Base-by-base conservation (phyloP, 2,329 filamentous ascomycete species). In the Stagonosporopsis rhizophila region DNA sequence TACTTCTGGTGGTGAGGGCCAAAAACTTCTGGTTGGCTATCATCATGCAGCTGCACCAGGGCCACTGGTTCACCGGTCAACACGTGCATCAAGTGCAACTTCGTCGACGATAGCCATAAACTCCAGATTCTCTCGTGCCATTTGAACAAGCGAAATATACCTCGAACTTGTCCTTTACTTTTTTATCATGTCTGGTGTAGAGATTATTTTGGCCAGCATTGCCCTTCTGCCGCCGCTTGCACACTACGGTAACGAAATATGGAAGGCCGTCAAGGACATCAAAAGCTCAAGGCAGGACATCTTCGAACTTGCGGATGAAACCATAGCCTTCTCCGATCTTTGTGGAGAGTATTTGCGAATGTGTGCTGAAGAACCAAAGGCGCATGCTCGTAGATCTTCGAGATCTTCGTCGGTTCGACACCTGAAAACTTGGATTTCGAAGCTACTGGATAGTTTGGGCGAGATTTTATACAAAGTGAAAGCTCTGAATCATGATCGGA, bases 51-150 rank as follows among this genome's bases (percentile, higher is more conserved):
- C 44, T 25, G 28, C 19, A 37, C 12, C n/a, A 27, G 6, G 25
- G 2, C 8, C 22, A 19, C n/a, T 34, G 9, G 37, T 30, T 47
- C 51, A 53, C 51, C 51, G 51, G 51, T 53, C 22, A 23, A 46
- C 2, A 14, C 17, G 6, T 32, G 49, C 34, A 32, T 30, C 3
- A 6, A 30, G 12, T n/a, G n/a, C n/a, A n/a, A n/a, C n/a, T n/a
- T n/a, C n/a, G n/a, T n/a, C n/a, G n/a, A n/a, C n/a, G n/a, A n/a
- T n/a, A n/a, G n/a, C n/a, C n/a, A n/a, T n/a, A n/a, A n/a, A n/a
- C n/a, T n/a, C n/a, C n/a, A n/a, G n/a, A n/a, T n/a, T n/a, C n/a
- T n/a, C n/a, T n/a, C n/a, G n/a, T n/a, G n/a, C n/a, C n/a, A n/a
- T n/a, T n/a, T n/a, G n/a, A n/a, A n/a, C n/a, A n/a, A n/a, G n/a